Percentiles rank a stretch among this genome's conserved stretches.
Conservation (phyloP, 768 basidiomycete genomes). For the Naematelia encephala region DNA sequence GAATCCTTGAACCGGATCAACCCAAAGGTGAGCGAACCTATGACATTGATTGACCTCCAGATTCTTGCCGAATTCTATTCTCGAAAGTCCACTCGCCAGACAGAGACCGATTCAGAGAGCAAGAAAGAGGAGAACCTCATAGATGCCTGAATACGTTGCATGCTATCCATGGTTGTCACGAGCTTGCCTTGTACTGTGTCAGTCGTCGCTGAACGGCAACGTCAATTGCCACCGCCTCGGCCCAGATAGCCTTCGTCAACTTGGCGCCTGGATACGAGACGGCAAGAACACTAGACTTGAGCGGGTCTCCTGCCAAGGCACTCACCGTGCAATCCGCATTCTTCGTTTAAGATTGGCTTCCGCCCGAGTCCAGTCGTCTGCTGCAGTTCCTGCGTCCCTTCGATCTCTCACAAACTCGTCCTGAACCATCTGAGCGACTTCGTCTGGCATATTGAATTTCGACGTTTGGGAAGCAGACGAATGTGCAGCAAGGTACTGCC, state of each 20-base stretch:
- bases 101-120: slow-evolving; percentile 23
- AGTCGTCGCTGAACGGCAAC: slow-evolving; percentile 17
- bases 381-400: slow-evolving; percentile 7
- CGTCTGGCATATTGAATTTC: slow-evolving; percentile 35
- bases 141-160: slow-evolving; percentile 33
- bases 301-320: not conserved
- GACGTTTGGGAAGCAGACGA: slow-evolving; percentile 16
- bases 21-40: slow-evolving; percentile 63
- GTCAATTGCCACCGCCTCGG: slow-evolving; percentile 27
- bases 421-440: slow-evolving; percentile 36
- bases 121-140: slow-evolving; percentile 45
- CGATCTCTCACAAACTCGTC: slow-evolving; percentile 35
- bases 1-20: slow-evolving; percentile 97
- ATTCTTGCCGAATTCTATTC: slow-evolving; percentile 91
- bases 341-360: slow-evolving; percentile 41
- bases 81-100: slow-evolving; percentile 57
- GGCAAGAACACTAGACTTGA: slow-evolving; percentile 24
- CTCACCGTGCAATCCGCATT: slow-evolving; percentile 44
- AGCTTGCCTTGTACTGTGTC: slow-evolving; percentile 5
- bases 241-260: slow-evolving; percentile 31
- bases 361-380: slow-evolving; percentile 8
- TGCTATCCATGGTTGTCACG: not conserved
- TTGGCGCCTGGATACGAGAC: slow-evolving; percentile 21
- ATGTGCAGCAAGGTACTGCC: slow-evolving; percentile 12
- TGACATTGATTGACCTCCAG: slow-evolving; percentile 16